These are phyloP conservation scores for Collybiopsis luxurians DNA, from an alignment of 768 basidiomycete genomes.

Conservation along the genomic window DNA sequence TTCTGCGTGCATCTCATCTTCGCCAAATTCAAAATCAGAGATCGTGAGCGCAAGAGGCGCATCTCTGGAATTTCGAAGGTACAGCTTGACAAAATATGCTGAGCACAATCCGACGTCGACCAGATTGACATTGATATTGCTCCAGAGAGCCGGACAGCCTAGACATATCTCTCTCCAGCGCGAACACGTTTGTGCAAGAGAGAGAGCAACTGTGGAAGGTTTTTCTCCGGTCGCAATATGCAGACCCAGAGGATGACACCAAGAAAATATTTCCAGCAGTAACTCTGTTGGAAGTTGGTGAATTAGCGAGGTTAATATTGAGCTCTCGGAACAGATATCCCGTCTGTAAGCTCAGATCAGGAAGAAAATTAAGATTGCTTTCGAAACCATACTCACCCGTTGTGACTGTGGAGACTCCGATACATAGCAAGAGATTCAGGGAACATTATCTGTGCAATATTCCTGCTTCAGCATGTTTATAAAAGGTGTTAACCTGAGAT, in stretches of 20 bases:
- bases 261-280: background rate
- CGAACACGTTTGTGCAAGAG: background rate
- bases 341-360: background rate
- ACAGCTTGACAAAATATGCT: background rate
- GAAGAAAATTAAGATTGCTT: too few relatives aligned
- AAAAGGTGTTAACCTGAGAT: too few relatives aligned
- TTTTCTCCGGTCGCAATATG: background rate
- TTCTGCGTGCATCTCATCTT: background rate
- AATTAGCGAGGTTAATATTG: background rate
- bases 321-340: background rate
- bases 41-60: background rate
- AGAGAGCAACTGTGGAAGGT: background rate
- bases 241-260: background rate
- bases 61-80: background rate
- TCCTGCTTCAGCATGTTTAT: too few relatives aligned
- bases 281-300: background rate
- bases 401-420: too few relatives aligned
- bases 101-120: background rate
- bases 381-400: too few relatives aligned
- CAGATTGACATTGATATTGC: background rate
- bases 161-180: background rate
- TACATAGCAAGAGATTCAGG: too few relatives aligned
- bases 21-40: background rate
- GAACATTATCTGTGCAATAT: too few relatives aligned
- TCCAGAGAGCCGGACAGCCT: background rate